A percentile compares a stretch with the other conserved stretches of the same genome.
These are phyloP conservation scores for Aspergillus bombycis DNA, from an alignment of 2,329 filamentous ascomycete genomes.

Conservation along the genomic window DNA sequence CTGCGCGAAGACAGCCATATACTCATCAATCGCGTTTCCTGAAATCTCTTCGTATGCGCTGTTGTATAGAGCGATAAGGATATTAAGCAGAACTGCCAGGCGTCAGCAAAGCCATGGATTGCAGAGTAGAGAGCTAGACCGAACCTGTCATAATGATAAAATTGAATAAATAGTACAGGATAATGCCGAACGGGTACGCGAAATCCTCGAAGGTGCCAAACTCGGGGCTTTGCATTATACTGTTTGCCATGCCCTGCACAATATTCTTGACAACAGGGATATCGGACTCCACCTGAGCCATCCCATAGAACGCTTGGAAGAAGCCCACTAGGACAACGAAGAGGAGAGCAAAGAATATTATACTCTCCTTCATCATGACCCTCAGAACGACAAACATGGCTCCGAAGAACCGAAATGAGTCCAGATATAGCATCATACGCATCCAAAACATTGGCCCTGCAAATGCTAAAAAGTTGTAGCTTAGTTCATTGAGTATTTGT, in stretches of 20 bases:
- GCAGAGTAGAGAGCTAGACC: background rate
- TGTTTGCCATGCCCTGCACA: conserved; percentile 72
- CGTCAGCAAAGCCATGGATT: background rate
- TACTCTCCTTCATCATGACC: conserved; percentile 88
- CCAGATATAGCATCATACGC: conserved; percentile 86
- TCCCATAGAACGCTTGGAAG: conserved; percentile 89
- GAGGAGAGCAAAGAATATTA: conserved; percentile 95
- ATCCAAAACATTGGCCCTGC: conserved; percentile 97
- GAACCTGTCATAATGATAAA: conserved; percentile 87
- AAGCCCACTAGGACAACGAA: conserved; percentile 78
- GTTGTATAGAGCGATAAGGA: conserved; percentile 96
- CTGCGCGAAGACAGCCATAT: conserved; percentile 86
- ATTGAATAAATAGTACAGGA: conserved; percentile 96
- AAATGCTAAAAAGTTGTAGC: conserved; percentile 94
- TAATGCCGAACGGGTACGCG: conserved; percentile 87
- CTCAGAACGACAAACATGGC: conserved; percentile 98
- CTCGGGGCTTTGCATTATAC: conserved; percentile 88
- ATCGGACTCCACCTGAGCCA: conserved; percentile 80
- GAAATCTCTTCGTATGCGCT: conserved; percentile 95
- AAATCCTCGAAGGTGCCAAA: conserved; percentile 89
- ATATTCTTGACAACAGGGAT: conserved; percentile 50
- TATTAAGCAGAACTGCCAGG: conserved; percentile 75
- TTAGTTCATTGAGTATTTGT: conserved; percentile 71
- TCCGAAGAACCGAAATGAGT: conserved; percentile 93
- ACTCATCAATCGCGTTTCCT: conserved; percentile 90